Evolutionary conservation across 805 yeast genomes (phyloP), one percentile per base, ranked within the genome.

Genomic region (Aciculoconidium aculeatum): DNA sequence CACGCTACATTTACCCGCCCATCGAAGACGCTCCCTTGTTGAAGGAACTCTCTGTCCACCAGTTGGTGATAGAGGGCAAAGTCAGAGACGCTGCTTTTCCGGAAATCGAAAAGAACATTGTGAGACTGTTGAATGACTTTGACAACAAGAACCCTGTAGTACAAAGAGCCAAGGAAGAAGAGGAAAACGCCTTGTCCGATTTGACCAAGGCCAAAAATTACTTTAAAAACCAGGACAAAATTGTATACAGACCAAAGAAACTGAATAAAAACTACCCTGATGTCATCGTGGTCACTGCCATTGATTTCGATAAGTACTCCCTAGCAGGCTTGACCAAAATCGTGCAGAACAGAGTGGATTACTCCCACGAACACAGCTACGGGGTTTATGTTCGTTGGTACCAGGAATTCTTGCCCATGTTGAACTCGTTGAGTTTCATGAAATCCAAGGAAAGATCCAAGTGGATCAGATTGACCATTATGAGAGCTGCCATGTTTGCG

Each of bases 401-500:
- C 18, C 88, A 85, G 54, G 96, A 92, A 51, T 88, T 84, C 55
- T 47, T 73, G 11, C 88, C 90, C 6, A 42, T 67, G 10, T 44
- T 80, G 33, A 66, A 72, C 32, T 49, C 62, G 5, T 31, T 58
- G 21, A 65, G 66, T 20, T 53, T 67, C 43, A 55, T 61, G 35
- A 53, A 58, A 38, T 55, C 56, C 42, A 38, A 51, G 46, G 62
- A 75, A 40, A 60, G 61, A 33, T 58, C 65, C 16, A 64, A 62
- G 40, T 83, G 94, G 92, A 70, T 75, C 17, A 74, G 78, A 40
- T 47, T 79, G 16, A 70, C 72, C 33, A 53, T 78, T 22, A 53
- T 85, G 50, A 70, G 94, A 37, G 92, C 88, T 23, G 96, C 97
- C n/a, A 77, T 90, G 80, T 75, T 73, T 52, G 92, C 95, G 0